A percentile compares a stretch with the other conserved stretches of the same genome.
phyloP scores from a whole-genome alignment of 768 basidiomycete genomes.

The Neoboletus subvelutipes region DNA sequence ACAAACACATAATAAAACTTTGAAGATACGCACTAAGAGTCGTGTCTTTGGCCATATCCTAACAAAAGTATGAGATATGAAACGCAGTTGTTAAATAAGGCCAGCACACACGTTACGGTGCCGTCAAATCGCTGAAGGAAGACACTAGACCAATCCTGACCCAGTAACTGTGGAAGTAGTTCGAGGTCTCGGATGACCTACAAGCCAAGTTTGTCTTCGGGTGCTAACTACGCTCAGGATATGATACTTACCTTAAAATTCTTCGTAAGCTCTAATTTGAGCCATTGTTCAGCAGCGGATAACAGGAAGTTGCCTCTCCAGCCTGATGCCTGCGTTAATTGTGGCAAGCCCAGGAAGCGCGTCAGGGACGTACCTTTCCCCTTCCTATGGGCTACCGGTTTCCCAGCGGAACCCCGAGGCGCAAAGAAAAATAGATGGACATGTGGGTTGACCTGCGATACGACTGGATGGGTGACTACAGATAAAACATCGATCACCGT shows the following conservation, averaged over 20 bases:
- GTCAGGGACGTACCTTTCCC: conserved; percentile 63
- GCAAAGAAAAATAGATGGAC: conserved; percentile 96
- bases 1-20: neutral
- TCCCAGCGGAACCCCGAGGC: conserved; percentile 82
- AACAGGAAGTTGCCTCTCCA: conserved; percentile 96
- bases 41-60: conserved; percentile 88
- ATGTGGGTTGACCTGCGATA: conserved; percentile 90
- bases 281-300: conserved; percentile 90
- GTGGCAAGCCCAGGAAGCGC: neutral
- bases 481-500: neutral
- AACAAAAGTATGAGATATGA: conserved; percentile 26
- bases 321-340: conserved; percentile 41
- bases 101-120: conserved; percentile 69
- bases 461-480: conserved; percentile 86
- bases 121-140: conserved; percentile 95
- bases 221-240: neutral
- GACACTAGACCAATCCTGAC: conserved; percentile 95
- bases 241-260: conserved; percentile 71
- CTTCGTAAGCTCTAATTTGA: conserved; percentile 94
- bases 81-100: conserved; percentile 6
- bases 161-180: conserved; percentile 87
- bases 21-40: conserved; percentile 49
- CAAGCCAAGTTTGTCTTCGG: neutral
- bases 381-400: conserved; percentile 91
- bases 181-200: conserved; percentile 94